Conservation (phyloP, 108 stramenopile species). For the Nitzschia inconspicua region DNA sequence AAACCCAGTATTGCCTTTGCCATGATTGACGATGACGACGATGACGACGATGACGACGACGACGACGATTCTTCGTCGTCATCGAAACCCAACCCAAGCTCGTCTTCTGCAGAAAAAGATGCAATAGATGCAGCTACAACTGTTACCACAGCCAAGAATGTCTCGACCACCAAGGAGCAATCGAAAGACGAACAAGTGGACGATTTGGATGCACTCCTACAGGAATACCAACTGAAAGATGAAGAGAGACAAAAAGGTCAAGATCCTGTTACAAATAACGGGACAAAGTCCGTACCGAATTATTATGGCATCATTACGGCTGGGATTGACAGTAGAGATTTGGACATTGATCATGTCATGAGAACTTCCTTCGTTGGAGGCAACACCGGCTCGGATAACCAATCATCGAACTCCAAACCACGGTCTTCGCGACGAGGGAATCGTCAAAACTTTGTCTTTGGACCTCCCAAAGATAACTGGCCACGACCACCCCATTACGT, state of each 20-base stretch:
- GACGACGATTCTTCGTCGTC: constrained; percentile 2
- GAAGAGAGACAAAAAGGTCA: too few species aligned
- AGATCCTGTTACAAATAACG: neutral
- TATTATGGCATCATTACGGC: constrained; percentile 9
- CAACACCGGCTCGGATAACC: constrained; percentile 5
- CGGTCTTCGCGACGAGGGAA: constrained; percentile 11
- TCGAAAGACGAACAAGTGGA: constrained; percentile 26
- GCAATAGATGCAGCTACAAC: neutral
- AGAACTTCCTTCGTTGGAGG: constrained; percentile 48
- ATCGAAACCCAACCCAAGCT: neutral
- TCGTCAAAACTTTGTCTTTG: constrained; percentile 57
- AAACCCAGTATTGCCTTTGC: constrained; percentile 15
- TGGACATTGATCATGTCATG: constrained; percentile 62
- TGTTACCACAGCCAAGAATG: constrained; percentile 2
- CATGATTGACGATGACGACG: constrained; percentile 22
- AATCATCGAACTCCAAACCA: constrained; percentile 15
- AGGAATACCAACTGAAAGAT: constrained; percentile 48
- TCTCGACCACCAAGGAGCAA: constrained; percentile 1
- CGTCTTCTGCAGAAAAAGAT: neutral
- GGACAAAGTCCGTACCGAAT: neutral
- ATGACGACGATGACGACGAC: constrained; percentile 41
- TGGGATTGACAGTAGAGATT: constrained; percentile 40
- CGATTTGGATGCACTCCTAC: constrained; percentile 48
- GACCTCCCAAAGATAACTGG: constrained; percentile 50
- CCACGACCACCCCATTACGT: constrained; percentile 64